Conservation (phyloP, 768 basidiomycete genomes). For the Suillus weaverae region DNA sequence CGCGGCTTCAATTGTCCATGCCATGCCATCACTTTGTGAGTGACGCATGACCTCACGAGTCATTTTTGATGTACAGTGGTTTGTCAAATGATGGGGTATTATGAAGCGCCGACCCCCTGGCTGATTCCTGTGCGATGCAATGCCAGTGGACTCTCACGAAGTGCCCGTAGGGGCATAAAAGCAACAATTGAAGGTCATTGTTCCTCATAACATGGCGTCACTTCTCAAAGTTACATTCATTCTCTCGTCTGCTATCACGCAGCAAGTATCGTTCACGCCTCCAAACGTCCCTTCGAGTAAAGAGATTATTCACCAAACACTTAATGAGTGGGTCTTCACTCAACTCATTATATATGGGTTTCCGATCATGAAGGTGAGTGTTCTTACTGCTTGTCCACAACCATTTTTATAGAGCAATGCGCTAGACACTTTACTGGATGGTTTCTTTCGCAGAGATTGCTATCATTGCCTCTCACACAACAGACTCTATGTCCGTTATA, state of each 20-base stretch:
- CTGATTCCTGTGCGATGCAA: too few species aligned
- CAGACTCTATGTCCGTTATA: not conserved
- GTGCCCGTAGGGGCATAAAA: not conserved
- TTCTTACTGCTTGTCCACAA: not conserved
- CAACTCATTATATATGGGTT: not conserved
- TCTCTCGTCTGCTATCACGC: conserved; percentile 38
- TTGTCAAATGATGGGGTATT: too few species aligned
- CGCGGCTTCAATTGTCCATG: too few species aligned
- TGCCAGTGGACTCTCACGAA: too few species aligned
- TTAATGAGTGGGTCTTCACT: conserved; percentile 1
- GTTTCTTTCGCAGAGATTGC: not conserved
- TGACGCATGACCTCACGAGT: not conserved
- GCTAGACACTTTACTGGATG: not conserved
- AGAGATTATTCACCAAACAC: conserved; percentile 24
- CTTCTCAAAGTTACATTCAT: conserved; percentile 43
- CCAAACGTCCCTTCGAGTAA: conserved; percentile 43
- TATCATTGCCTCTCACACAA: not conserved
- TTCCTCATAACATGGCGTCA: conserved; percentile 20
- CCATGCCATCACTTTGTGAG: not conserved
- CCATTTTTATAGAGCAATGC: not conserved
- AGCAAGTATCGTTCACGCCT: conserved; percentile 44
- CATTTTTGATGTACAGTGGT: too few species aligned
- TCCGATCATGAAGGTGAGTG: not conserved
- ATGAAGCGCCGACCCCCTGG: too few species aligned
- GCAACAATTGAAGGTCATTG: not conserved